These are phyloP conservation scores for Phoenix dactylifera DNA, from an alignment of 176 grass and related monocot species.

Conservation along the genomic window DNA sequence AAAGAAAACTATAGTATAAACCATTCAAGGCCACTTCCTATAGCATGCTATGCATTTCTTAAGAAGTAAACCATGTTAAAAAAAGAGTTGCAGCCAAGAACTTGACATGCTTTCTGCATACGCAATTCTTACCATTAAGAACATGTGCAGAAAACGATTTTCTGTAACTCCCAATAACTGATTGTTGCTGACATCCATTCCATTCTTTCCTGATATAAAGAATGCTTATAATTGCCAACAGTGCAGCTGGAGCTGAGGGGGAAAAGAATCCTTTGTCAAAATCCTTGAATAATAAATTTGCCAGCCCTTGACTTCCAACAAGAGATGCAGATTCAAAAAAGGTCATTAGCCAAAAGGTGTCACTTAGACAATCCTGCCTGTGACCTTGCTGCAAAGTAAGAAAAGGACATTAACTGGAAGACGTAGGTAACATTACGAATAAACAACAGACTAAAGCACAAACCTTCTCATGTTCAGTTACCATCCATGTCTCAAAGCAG, in stretches of 20 bases:
- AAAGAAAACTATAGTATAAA: too few relatives aligned
- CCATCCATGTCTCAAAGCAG: constrained; percentile 81
- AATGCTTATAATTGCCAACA: constrained; percentile 51
- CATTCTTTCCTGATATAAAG: constrained; percentile 67
- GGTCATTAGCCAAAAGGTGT: constrained; percentile 86
- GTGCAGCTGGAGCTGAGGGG: constrained; percentile 43
- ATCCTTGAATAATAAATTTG: constrained; percentile 50
- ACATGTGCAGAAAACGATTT: constrained; percentile 91
- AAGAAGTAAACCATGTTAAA: too few relatives aligned
- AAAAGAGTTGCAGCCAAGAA: too few relatives aligned
- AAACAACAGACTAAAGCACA: not conserved
- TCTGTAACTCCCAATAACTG: constrained; percentile 62
- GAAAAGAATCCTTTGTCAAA: constrained; percentile 30
- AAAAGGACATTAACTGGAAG: constrained; percentile 12
- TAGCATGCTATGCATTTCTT: too few relatives aligned
- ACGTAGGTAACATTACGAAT: too few relatives aligned
- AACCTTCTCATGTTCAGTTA: constrained; percentile 85
- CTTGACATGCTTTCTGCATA: too few relatives aligned
- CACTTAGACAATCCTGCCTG: constrained; percentile 64
- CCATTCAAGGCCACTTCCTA: too few relatives aligned
- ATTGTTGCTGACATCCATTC: constrained; percentile 45
- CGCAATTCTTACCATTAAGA: constrained; percentile 56
- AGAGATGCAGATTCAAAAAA: constrained; percentile 86
- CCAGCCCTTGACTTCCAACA: constrained; percentile 68
- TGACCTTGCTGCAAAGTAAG: constrained; percentile 77